Percentiles rank a stretch among this genome's conserved stretches.
Evolutionary conservation across 148 eudicot genomes (phyloP).

Genomic region (Dianthus caryophyllus): DNA sequence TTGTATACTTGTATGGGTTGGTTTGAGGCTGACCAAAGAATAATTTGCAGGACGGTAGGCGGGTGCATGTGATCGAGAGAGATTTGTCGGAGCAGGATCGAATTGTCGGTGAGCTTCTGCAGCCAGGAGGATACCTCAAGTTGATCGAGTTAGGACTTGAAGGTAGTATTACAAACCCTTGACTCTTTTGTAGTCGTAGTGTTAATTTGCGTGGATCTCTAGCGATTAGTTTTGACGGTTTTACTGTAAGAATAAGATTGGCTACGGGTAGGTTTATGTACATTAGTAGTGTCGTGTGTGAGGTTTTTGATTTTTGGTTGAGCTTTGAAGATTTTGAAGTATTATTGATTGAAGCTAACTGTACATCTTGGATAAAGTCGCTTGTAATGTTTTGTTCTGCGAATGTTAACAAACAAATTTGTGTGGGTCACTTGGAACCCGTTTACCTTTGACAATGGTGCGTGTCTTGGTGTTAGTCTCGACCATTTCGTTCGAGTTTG

Average conservation of each 20-base stretch:
- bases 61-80: constrained; percentile 76
- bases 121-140: constrained; percentile 81
- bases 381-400: too few species aligned
- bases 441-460: neutral
- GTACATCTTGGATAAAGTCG: too few species aligned
- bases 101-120: constrained; percentile 82
- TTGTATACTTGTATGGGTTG: neutral
- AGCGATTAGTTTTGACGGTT: neutral
- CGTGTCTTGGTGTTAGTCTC: neutral
- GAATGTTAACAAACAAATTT: too few species aligned
- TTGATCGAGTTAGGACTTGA: constrained; percentile 68
- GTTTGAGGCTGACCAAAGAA: constrained; percentile 7
- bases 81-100: constrained; percentile 79
- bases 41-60: constrained; percentile 59
- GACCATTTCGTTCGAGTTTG: neutral
- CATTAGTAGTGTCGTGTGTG: too few species aligned
- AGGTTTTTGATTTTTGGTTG: too few species aligned
- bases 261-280: too few species aligned
- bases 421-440: too few species aligned
- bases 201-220: neutral
- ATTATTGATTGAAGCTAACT: too few species aligned
- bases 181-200: neutral
- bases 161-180: constrained; percentile 33
- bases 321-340: too few species aligned
- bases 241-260: too few species aligned